Evolutionary conservation across 2,329 filamentous ascomycete species (phyloP).

Genomic region (Phialocephala subalpina): DNA sequence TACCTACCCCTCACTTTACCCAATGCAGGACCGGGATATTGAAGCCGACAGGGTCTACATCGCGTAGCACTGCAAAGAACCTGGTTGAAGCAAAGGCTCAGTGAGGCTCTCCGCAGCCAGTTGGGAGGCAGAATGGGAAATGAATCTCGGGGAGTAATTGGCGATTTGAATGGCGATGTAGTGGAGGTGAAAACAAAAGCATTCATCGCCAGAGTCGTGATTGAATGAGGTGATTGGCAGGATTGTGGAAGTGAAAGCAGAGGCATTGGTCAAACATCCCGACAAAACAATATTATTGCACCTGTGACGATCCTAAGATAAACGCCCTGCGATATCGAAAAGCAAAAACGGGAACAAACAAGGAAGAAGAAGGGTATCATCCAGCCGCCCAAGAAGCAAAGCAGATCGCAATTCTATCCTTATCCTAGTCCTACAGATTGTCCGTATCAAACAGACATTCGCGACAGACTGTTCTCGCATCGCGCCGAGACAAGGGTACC

Average conservation of each 20-base stretch:
- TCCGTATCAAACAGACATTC: too few species aligned
- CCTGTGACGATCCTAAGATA: not conserved
- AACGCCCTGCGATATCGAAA: not conserved
- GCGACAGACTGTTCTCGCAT: too few species aligned
- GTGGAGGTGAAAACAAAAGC: not conserved
- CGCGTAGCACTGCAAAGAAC: too few species aligned
- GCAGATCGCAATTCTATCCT: constrained; percentile 2
- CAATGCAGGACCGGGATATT: too few species aligned
- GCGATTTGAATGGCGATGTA: not conserved
- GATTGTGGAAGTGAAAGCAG: too few species aligned
- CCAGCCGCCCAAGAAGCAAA: constrained; percentile 6
- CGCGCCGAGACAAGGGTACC: not conserved
- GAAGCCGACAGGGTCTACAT: too few species aligned
- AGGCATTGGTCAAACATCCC: not conserved
- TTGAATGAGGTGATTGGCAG: too few species aligned
- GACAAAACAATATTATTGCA: not conserved
- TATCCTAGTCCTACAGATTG: constrained; percentile 8
- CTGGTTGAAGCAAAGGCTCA: too few species aligned
- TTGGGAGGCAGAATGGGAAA: not conserved
- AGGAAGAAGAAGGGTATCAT: constrained; percentile 2
- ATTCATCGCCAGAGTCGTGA: too few species aligned
- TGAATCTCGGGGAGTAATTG: not conserved
- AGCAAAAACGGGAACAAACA: not conserved
- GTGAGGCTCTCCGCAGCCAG: not conserved
- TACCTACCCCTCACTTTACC: too few species aligned